A percentile compares a stretch with the other conserved stretches of the same genome.
These are phyloP conservation scores for Podaxis mareebaensis DNA, from an alignment of 768 basidiomycete genomes.

Conservation along the genomic window DNA sequence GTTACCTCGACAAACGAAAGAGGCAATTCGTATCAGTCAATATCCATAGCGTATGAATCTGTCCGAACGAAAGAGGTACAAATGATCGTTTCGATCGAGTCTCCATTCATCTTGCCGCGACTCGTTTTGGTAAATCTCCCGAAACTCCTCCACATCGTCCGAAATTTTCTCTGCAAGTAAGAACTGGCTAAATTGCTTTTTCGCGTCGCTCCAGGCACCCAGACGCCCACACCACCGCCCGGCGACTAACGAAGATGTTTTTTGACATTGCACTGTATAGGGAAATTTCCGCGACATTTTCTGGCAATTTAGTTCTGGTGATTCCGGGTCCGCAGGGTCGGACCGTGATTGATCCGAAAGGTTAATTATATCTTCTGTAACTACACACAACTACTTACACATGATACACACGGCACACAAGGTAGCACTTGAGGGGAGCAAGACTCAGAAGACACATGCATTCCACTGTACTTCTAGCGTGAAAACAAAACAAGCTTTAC, in stretches of 20 bases:
- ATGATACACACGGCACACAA: not conserved
- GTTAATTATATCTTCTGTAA: not conserved
- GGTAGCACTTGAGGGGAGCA: not conserved
- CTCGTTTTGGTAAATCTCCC: not conserved
- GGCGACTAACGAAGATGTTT: not conserved
- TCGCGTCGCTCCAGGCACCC: not conserved
- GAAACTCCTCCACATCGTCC: not conserved
- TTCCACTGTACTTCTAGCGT: not conserved
- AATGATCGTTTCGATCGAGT: not conserved
- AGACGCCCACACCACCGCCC: no score
- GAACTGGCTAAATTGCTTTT: not conserved
- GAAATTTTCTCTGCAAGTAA: not conserved
- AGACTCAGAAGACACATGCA: not conserved
- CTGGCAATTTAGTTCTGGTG: not conserved
- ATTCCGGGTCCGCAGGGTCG: not conserved
- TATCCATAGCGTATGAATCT: not conserved
- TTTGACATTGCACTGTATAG: not conserved
- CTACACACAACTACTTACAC: not conserved
- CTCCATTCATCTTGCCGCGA: not conserved
- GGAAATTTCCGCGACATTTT: not conserved
- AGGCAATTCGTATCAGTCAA: not conserved
- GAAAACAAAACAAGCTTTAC: not conserved
- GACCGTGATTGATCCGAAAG: slow-evolving; percentile 6
- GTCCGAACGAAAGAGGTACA: not conserved
- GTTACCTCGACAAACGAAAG: not conserved